These are phyloP conservation scores for Tillandsia leiboldiana DNA, from an alignment of 176 grass and related monocot genomes.

Conservation along the genomic window DNA sequence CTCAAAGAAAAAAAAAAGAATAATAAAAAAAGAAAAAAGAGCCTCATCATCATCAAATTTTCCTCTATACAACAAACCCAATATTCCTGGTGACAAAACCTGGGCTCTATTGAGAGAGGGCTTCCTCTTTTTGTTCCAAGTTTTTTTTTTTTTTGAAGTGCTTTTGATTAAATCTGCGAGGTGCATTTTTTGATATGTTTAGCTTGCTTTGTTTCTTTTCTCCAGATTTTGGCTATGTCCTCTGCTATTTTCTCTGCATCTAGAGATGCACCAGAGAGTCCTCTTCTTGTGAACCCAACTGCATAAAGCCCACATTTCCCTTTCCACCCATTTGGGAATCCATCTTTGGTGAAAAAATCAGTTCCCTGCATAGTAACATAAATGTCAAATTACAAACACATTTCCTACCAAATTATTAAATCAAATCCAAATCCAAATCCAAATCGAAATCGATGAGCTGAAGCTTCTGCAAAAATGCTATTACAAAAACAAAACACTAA, in stretches of 20 bases:
- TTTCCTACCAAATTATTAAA: neutral
- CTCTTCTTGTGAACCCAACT: constrained; percentile 42
- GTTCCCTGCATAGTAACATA: constrained; percentile 9
- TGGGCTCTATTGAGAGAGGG: constrained; percentile 7
- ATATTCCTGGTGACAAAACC: constrained; percentile 4
- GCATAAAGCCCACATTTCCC: constrained; percentile 32
- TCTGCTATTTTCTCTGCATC: constrained; percentile 27
- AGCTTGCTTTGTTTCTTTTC: constrained; percentile 24
- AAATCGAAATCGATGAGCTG: neutral
- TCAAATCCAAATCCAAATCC: no score
- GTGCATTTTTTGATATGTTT: constrained; percentile 22
- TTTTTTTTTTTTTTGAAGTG: neutral
- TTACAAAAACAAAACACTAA: no score
- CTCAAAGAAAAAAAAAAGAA: neutral
- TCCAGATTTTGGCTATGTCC: constrained; percentile 33
- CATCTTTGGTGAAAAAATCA: constrained; percentile 27
- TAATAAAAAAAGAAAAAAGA: neutral
- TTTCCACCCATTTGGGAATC: constrained; percentile 35
- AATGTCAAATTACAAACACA: neutral
- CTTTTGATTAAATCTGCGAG: constrained; percentile 23
- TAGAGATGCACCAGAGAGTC: constrained; percentile 25
- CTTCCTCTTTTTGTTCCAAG: neutral
- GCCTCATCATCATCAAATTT: constrained; percentile 9
- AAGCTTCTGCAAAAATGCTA: no score
- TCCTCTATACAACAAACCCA: neutral